Evolutionary conservation across 768 basidiomycete genomes (phyloP).

Genomic region (Rubroboletus pulcherrimus): DNA sequence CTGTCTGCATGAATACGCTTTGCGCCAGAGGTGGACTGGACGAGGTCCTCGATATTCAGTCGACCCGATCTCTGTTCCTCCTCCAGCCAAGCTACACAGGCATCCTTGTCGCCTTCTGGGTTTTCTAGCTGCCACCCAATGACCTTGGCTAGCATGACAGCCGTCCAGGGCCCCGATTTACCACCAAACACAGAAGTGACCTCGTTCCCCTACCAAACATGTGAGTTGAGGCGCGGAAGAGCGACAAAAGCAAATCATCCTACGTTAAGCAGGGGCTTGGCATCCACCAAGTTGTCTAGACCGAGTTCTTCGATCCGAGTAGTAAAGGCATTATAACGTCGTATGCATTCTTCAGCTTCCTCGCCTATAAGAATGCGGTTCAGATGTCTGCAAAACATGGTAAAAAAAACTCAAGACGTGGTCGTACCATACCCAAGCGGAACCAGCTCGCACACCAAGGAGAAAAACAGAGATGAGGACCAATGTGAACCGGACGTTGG

Average conservation of each 20-base stretch:
- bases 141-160: constrained; percentile 58
- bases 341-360: constrained; percentile 46
- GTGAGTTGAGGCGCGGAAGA: background rate
- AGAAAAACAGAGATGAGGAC: constrained; percentile 70
- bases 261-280: constrained; percentile 76
- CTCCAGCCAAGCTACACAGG: constrained; percentile 68
- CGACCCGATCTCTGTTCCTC: constrained; percentile 48
- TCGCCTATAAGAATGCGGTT: constrained; percentile 33
- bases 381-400: background rate
- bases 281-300: constrained; percentile 59
- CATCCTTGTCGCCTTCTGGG: constrained; percentile 60
- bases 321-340: constrained; percentile 64
- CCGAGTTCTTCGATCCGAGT: constrained; percentile 56
- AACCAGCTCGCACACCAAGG: constrained; percentile 67
- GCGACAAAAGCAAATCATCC: constrained; percentile 26
- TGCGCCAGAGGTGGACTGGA: constrained; percentile 12
- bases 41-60: constrained; percentile 33
- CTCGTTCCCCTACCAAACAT: constrained; percentile 60
- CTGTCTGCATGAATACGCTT: constrained; percentile 25
- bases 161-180: constrained; percentile 70
- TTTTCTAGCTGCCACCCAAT: constrained; percentile 84
- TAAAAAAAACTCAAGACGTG: background rate
- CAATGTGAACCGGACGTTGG: constrained; percentile 59
- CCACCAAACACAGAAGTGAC: constrained; percentile 51
- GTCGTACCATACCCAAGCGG: constrained; percentile 44